Percentiles rank a stretch among this genome's conserved stretches.
phyloP scores from a whole-genome alignment of 2,329 filamentous ascomycete species.

The Fusarium torulosum region DNA sequence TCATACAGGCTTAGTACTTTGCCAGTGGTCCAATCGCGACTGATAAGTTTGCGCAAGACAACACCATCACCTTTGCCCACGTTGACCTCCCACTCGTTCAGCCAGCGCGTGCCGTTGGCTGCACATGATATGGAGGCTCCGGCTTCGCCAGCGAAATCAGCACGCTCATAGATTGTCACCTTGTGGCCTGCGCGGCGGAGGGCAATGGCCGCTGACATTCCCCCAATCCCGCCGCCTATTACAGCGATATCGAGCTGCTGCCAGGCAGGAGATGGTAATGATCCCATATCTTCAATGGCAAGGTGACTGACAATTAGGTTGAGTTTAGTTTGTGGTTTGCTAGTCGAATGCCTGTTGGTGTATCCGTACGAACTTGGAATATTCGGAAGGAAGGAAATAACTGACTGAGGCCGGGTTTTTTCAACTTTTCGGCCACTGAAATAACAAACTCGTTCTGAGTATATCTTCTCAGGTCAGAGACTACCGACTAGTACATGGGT shows the following conservation, averaged over 20 bases:
- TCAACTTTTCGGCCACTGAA: too few relatives aligned
- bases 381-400: too few relatives aligned
- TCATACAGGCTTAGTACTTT: constrained; percentile 1
- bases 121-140: constrained; percentile 9
- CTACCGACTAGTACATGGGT: too few relatives aligned
- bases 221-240: constrained; percentile 1
- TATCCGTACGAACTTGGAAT: too few relatives aligned
- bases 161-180: background rate
- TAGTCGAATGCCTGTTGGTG: too few relatives aligned
- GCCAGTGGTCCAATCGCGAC: constrained; percentile 7
- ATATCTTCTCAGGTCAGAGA: too few relatives aligned
- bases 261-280: background rate
- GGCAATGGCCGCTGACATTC: background rate
- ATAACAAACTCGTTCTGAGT: too few relatives aligned
- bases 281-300: background rate
- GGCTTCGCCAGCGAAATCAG: constrained; percentile 1
- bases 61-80: constrained; percentile 1
- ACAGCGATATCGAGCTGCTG: background rate
- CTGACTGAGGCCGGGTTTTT: too few relatives aligned
- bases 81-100: constrained; percentile 3
- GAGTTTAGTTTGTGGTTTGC: too few relatives aligned
- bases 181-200: constrained; percentile 5
- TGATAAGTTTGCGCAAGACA: background rate
- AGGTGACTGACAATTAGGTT: too few relatives aligned
- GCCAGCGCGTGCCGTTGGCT: constrained; percentile 6